phyloP scores from a whole-genome alignment of 768 basidiomycete genomes.

The Serendipita sp. region DNA sequence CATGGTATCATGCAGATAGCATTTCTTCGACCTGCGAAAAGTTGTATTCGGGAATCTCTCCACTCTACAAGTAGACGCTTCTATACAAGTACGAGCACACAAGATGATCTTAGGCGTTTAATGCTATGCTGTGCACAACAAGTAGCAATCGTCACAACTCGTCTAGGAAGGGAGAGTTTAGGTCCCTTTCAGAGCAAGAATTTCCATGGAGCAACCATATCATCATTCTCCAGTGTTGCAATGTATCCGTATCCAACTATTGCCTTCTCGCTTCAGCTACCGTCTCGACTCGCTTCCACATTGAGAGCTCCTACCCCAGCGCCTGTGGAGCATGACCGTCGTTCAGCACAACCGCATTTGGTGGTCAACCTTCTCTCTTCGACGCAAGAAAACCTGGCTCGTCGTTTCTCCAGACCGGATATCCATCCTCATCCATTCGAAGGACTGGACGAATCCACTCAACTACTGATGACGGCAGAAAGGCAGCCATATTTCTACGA shows the following conservation, averaged over 20 bases:
- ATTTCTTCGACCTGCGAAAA: not conserved
- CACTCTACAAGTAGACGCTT: not conserved
- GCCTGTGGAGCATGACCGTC: not conserved
- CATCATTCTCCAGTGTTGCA: slow-evolving; percentile 83
- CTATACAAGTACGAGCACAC: not conserved
- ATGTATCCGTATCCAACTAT: slow-evolving; percentile 80
- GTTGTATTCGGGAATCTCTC: not conserved
- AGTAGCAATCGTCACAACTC: slow-evolving; percentile 70
- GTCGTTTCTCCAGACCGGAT: slow-evolving; percentile 59
- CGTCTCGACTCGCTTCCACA: slow-evolving; percentile 68
- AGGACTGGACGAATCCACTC: not conserved
- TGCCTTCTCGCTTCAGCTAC: slow-evolving; percentile 77
- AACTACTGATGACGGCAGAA: slow-evolving; percentile 26
- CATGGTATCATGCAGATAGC: no score
- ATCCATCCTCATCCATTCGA: slow-evolving; percentile 44
- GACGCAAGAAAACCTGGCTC: slow-evolving; percentile 43
- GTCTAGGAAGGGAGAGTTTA: slow-evolving; percentile 24
- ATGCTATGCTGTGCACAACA: slow-evolving; percentile 46
- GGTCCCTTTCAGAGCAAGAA: slow-evolving; percentile 7
- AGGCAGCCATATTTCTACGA: slow-evolving; percentile 45
- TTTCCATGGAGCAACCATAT: slow-evolving; percentile 85
- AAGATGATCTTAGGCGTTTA: slow-evolving; percentile 18
- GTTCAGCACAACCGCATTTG: slow-evolving; percentile 32
- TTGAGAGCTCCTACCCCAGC: slow-evolving; percentile 24
- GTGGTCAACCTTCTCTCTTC: slow-evolving; percentile 70